phyloP scores from a whole-genome alignment of 2,329 filamentous ascomycete species.

The Dothidotthia symphoricarpi region DNA sequence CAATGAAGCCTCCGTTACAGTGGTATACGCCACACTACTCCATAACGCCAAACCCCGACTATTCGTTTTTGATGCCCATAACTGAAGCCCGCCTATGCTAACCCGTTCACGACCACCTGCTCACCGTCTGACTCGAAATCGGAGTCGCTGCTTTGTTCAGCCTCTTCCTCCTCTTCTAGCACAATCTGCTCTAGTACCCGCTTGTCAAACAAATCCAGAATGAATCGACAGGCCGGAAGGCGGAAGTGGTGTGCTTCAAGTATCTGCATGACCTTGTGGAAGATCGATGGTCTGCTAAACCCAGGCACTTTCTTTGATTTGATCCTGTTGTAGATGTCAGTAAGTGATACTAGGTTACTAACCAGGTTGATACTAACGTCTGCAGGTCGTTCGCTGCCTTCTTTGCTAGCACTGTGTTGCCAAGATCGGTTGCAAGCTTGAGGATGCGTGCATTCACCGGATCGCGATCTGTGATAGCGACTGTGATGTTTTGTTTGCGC shows the following conservation, averaged over 20 bases:
- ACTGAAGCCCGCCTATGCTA: slow-evolving; percentile 14
- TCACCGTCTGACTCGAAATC: slow-evolving; percentile 34
- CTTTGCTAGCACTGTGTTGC: slow-evolving; percentile 90
- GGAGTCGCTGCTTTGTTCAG: slow-evolving; percentile 37
- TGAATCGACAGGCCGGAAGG: slow-evolving; percentile 80
- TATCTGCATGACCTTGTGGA: slow-evolving; percentile 79
- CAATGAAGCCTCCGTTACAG: slow-evolving; percentile 18
- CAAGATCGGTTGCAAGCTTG: slow-evolving; percentile 80
- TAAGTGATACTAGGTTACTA: background rate
- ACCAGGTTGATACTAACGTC: slow-evolving; percentile 42
- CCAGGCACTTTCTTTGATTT: slow-evolving; percentile 71
- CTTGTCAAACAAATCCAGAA: slow-evolving; percentile 93
- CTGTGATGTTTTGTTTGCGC: slow-evolving; percentile 46
- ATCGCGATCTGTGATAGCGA: slow-evolving; percentile 62
- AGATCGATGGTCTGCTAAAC: slow-evolving; percentile 75
- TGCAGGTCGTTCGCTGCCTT: slow-evolving; percentile 79
- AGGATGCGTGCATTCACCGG: slow-evolving; percentile 70
- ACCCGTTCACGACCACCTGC: slow-evolving; percentile 16
- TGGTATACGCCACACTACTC: slow-evolving; percentile 17
- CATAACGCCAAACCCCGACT: slow-evolving; percentile 14
- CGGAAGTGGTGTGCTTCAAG: slow-evolving; percentile 89
- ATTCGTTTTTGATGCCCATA: slow-evolving; percentile 7
- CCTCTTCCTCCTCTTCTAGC: slow-evolving; percentile 64
- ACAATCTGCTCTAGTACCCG: slow-evolving; percentile 81
- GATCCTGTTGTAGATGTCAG: slow-evolving; percentile 53